These are phyloP conservation scores for Dissoconium aciculare DNA, from an alignment of 2,329 filamentous ascomycete species.

Conservation along the genomic window DNA sequence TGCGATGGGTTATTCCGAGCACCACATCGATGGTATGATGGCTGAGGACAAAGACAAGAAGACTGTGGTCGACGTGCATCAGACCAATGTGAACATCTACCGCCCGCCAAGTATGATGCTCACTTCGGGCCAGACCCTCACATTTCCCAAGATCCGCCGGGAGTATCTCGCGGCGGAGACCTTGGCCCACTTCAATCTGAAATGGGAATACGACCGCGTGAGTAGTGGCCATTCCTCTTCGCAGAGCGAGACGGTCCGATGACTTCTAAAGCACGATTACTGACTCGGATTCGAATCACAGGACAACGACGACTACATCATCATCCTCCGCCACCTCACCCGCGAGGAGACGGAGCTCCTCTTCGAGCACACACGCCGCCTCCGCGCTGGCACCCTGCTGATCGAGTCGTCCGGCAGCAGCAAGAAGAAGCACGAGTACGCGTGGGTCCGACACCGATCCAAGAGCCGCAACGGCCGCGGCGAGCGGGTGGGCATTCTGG, in stretches of 20 bases:
- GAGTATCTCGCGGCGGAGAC: slow-evolving; percentile 34
- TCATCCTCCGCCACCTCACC: slow-evolving; percentile 36
- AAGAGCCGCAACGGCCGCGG: slow-evolving; percentile 17
- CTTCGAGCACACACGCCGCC: slow-evolving; percentile 36
- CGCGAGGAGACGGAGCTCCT: slow-evolving; percentile 34
- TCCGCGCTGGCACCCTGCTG: slow-evolving; percentile 28
- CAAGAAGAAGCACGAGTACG: slow-evolving; percentile 30
- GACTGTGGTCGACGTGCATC: slow-evolving; percentile 11
- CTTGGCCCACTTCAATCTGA: slow-evolving; percentile 33
- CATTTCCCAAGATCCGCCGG: slow-evolving; percentile 34
- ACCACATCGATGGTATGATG: slow-evolving; percentile 35
- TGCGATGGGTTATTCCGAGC: slow-evolving; percentile 32
- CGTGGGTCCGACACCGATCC: slow-evolving; percentile 28
- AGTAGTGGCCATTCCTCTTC: slow-evolving; percentile 19
- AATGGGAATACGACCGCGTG: slow-evolving; percentile 34
- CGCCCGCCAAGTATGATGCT: slow-evolving; percentile 6
- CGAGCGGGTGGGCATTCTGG: slow-evolving; percentile 14
- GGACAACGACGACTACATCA: slow-evolving; percentile 33
- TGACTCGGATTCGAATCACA: too few species aligned
- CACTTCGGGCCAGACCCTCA: slow-evolving; percentile 21
- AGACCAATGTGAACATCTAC: slow-evolving; percentile 11
- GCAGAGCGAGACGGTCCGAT: background rate
- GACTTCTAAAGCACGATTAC: too few species aligned
- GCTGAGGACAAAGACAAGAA: slow-evolving; percentile 31
- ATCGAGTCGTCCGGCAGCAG: slow-evolving; percentile 28